Percentiles rank a stretch among this genome's conserved stretches.
phyloP scores from a whole-genome alignment of 148 eudicot genomes.

The Oxyria digyna region DNA sequence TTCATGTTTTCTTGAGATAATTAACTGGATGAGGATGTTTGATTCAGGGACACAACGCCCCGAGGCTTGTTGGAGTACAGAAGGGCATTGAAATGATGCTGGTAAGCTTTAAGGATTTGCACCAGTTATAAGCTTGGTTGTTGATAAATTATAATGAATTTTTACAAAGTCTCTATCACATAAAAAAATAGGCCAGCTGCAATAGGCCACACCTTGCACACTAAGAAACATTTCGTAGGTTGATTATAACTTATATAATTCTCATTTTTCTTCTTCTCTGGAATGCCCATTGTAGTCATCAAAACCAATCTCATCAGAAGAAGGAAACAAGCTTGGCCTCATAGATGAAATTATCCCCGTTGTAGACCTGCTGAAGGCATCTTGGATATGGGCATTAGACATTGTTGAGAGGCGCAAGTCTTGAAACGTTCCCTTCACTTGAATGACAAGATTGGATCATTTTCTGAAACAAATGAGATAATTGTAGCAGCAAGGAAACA shows the following conservation, averaged over 20 bases:
- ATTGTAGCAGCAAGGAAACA: constrained; percentile 55
- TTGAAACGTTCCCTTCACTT: constrained; percentile 67
- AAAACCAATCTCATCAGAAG: constrained; percentile 70
- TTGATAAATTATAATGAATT: neutral
- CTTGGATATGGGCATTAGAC: constrained; percentile 78
- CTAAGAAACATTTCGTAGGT: no score
- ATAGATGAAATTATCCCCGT: constrained; percentile 69
- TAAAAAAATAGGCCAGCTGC: neutral
- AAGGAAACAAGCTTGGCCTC: constrained; percentile 73
- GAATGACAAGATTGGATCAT: constrained; percentile 65
- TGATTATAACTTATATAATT: neutral
- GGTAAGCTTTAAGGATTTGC: constrained; percentile 26
- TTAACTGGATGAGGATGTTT: neutral
- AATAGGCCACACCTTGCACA: no score
- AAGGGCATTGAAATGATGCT: constrained; percentile 80
- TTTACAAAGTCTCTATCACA: neutral
- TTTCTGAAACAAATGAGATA: constrained; percentile 47
- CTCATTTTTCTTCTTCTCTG: neutral
- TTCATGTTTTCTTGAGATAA: neutral
- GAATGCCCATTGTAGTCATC: constrained; percentile 39
- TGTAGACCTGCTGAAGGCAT: constrained; percentile 48
- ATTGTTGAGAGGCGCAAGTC: constrained; percentile 68
- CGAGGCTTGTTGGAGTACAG: constrained; percentile 78
- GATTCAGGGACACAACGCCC: constrained; percentile 85
- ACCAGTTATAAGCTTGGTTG: neutral